Evolutionary conservation across 768 basidiomycete species (phyloP).

Genomic region (Tulasnella sp.): DNA sequence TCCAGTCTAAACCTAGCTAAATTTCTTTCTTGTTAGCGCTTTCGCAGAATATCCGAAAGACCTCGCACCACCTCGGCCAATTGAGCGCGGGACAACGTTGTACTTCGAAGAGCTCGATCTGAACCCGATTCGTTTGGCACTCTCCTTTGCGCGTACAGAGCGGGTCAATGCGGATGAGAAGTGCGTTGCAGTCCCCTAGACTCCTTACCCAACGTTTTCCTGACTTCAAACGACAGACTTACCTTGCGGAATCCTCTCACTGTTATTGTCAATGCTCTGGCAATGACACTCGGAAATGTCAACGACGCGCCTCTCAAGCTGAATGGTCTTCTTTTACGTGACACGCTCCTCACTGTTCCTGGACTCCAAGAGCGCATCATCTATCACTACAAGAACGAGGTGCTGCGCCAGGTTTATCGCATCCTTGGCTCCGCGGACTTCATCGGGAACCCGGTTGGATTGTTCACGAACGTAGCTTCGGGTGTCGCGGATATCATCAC

Average conservation of each 20-base stretch:
- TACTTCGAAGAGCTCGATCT: constrained; percentile 95
- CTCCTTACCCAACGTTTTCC: neutral
- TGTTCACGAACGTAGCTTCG: constrained; percentile 97
- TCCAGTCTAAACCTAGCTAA: neutral
- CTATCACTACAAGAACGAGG: constrained; percentile 89
- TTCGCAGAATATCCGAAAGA: constrained; percentile 59
- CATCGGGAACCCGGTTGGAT: constrained; percentile 45
- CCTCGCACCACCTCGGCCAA: constrained; percentile 58
- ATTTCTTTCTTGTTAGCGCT: constrained; percentile 32
- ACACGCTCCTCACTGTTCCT: constrained; percentile 77
- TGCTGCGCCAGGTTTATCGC: constrained; percentile 87
- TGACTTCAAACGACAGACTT: constrained; percentile 16
- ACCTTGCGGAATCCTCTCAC: constrained; percentile 73
- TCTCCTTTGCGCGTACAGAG: constrained; percentile 98
- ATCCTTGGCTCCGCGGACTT: constrained; percentile 98
- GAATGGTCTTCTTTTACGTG: constrained; percentile 89
- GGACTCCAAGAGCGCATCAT: constrained; percentile 75
- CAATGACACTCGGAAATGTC: constrained; percentile 95
- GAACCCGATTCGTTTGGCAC: constrained; percentile 81
- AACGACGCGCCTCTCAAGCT: constrained; percentile 91
- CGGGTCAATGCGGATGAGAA: constrained; percentile 86
- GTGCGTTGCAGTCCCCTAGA: constrained; percentile 34
- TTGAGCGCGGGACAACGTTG: constrained; percentile 58
- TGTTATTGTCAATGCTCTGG: constrained; percentile 85
- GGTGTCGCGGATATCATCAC: constrained; percentile 98